Conservation (phyloP, 192 early-diverging fungal genomes). For the Backusella tarrabulga region DNA sequence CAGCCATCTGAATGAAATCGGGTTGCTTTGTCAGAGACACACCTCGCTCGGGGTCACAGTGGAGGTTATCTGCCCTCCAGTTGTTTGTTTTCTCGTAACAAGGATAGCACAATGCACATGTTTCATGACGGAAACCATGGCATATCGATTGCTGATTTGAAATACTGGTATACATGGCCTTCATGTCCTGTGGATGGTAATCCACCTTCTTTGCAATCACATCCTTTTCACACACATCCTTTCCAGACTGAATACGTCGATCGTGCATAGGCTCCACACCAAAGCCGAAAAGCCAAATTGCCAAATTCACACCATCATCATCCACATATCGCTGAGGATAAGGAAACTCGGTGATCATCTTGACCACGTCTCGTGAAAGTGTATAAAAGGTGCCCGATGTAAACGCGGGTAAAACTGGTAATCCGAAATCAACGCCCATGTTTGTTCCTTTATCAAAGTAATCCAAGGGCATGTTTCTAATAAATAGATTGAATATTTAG, state of each 20-base stretch:
- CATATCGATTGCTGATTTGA: constrained; percentile 39
- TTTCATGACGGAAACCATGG: constrained; percentile 34
- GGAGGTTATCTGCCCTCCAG: constrained; percentile 47
- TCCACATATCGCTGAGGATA: constrained; percentile 45
- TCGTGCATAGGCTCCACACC: constrained; percentile 56
- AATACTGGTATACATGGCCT: constrained; percentile 54
- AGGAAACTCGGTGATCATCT: constrained; percentile 36
- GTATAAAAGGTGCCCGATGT: constrained; percentile 55
- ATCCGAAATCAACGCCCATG: constrained; percentile 37
- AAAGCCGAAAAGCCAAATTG: constrained; percentile 57
- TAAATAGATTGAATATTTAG: background rate
- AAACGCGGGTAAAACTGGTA: constrained; percentile 55
- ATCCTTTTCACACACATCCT: constrained; percentile 55
- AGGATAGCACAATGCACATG: constrained; percentile 57
- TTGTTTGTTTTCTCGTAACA: constrained; percentile 47
- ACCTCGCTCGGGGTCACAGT: constrained; percentile 50
- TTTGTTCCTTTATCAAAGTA: constrained; percentile 44
- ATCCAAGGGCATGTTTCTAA: constrained; percentile 53
- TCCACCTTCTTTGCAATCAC: constrained; percentile 50
- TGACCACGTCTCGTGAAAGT: constrained; percentile 49
- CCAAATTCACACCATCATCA: constrained; percentile 51
- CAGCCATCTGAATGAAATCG: constrained; percentile 16
- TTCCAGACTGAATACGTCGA: constrained; percentile 48
- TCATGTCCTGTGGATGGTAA: constrained; percentile 25
- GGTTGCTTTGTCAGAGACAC: constrained; percentile 37